These are phyloP conservation scores for Cyberlindnera meyerae DNA, from an alignment of 805 yeast species.

Conservation along the genomic window DNA sequence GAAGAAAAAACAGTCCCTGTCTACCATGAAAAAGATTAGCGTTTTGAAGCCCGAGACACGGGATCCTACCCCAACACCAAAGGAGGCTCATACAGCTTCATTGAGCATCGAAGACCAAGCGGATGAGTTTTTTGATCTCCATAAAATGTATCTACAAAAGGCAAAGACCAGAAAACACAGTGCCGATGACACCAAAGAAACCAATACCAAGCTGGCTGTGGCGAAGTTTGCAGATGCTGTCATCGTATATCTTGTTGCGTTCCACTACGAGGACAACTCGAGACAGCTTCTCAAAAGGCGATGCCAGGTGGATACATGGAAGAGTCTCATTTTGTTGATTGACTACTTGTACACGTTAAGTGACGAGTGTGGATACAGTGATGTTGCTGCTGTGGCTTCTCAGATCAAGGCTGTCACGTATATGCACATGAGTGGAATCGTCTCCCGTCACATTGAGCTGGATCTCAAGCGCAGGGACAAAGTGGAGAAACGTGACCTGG, in stretches of 20 bases:
- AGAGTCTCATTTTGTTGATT: constrained; percentile 13
- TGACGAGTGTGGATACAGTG: constrained; percentile 3
- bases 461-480: constrained; percentile 5
- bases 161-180: constrained; percentile 18
- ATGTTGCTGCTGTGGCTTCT: constrained; percentile 12
- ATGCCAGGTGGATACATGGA: constrained; percentile 16
- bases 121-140: no score
- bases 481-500: constrained; percentile 1
- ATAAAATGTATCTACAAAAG: constrained; percentile 3
- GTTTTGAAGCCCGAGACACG: no score
- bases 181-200: constrained; percentile 13
- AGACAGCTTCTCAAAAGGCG: constrained; percentile 12
- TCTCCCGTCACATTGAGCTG: constrained; percentile 10
- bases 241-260: constrained; percentile 19
- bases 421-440: constrained; percentile 13
- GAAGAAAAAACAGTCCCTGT: no score
- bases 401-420: constrained; percentile 17
- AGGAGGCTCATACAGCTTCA: no score
- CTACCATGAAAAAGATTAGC: no score
- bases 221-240: constrained; percentile 18
- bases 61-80: no score
- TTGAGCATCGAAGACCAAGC: no score
- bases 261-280: constrained; percentile 19
- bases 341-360: constrained; percentile 11
- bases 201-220: constrained; percentile 7